A percentile compares a stretch with the other conserved stretches of the same genome.
Evolutionary conservation across 2,329 filamentous ascomycete species (phyloP).

Genomic region (Colletotrichum magnum): DNA sequence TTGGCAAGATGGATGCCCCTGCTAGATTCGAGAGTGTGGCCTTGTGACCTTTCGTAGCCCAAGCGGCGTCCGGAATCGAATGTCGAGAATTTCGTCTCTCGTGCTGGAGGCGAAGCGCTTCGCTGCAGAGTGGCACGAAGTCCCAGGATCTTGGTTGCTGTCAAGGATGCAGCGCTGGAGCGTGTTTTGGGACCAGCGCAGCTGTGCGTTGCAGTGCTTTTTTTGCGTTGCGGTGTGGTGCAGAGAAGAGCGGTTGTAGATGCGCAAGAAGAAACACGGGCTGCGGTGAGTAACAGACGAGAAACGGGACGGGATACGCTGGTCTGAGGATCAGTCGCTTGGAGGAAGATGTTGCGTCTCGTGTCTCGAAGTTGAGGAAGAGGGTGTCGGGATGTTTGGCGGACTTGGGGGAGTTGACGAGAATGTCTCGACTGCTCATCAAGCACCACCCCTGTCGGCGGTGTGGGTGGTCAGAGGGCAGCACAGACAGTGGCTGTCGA

Average conservation of each 20-base stretch:
- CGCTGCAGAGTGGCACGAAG: conserved; percentile 36
- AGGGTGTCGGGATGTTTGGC: conserved; percentile 36
- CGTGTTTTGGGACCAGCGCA: conserved; percentile 39
- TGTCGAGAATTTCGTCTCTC: conserved; percentile 10
- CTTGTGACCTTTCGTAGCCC: conserved; percentile 28
- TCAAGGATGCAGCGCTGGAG: conserved; percentile 39
- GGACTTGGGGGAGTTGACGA: conserved; percentile 24
- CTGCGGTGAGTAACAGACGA: conserved; percentile 18
- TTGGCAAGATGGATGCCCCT: conserved; percentile 19
- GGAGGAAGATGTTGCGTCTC: conserved; percentile 37
- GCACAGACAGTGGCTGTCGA: conserved; percentile 41
- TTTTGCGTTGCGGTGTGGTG: no score
- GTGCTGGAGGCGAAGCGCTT: conserved; percentile 1
- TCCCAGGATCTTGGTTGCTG: conserved; percentile 39
- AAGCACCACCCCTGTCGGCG: conserved; percentile 32
- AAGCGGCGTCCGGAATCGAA: conserved; percentile 5
- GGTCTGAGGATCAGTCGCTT: conserved; percentile 38
- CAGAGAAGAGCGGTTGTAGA: no score
- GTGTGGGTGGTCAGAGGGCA: conserved; percentile 39
- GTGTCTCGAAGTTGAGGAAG: conserved; percentile 39
- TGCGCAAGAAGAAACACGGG: conserved; percentile 26
- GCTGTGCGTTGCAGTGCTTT: background rate
- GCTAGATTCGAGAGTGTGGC: background rate
- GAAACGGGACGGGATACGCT: conserved; percentile 37
- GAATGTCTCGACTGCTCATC: background rate